Conservation (phyloP, 2,329 filamentous ascomycete species). For the Xylariaceae sp. region DNA sequence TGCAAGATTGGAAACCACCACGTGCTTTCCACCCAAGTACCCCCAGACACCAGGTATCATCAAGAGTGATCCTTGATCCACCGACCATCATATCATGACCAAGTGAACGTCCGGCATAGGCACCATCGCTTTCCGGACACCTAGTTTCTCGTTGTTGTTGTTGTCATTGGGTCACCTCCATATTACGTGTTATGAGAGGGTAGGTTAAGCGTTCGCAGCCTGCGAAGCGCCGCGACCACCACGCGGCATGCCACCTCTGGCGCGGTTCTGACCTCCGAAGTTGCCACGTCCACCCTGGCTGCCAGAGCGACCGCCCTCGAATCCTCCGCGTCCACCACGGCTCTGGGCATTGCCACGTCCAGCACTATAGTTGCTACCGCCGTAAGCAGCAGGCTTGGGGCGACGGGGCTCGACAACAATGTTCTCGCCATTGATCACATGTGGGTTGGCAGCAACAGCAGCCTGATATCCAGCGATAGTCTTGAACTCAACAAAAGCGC, state of each 20-base stretch:
- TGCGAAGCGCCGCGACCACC: slow-evolving; percentile 59
- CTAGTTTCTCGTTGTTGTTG: no score
- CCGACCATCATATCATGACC: background rate
- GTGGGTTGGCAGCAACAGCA: slow-evolving; percentile 80
- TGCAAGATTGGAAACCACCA: no score
- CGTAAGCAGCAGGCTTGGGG: slow-evolving; percentile 68
- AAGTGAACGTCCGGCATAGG: no score
- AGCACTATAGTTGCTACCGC: slow-evolving; percentile 63
- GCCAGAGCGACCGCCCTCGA: slow-evolving; percentile 57
- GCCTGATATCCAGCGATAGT: slow-evolving; percentile 77
- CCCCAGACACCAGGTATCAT: no score
- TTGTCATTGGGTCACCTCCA: no score
- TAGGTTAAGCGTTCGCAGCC: slow-evolving; percentile 48
- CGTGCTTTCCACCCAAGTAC: no score
- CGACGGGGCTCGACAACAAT: slow-evolving; percentile 88
- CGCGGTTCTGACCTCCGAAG: slow-evolving; percentile 65
- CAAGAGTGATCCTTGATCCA: no score
- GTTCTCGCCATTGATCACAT: slow-evolving; percentile 76
- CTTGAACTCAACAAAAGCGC: slow-evolving; percentile 93
- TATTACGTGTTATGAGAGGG: no score
- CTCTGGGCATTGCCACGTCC: slow-evolving; percentile 59
- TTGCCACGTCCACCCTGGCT: slow-evolving; percentile 65
- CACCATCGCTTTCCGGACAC: background rate
- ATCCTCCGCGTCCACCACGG: slow-evolving; percentile 63
- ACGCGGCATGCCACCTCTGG: slow-evolving; percentile 64